These are phyloP conservation scores for Solanum clarkiae DNA, from an alignment of 257 asterid genomes.

Conservation along the genomic window DNA sequence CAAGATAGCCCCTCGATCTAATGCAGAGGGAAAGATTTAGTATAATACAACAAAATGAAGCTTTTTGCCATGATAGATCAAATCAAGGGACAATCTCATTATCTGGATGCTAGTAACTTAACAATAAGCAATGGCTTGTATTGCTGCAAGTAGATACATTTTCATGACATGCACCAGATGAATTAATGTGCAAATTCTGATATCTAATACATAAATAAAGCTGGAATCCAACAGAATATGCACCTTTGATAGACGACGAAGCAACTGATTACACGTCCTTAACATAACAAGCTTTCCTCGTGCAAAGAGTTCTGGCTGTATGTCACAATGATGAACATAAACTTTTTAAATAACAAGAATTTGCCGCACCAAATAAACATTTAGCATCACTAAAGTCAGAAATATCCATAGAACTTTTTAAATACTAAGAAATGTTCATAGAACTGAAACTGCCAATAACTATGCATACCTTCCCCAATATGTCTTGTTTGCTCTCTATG, in stretches of 20 bases:
- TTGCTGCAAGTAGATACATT: background rate
- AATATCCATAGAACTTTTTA: background rate
- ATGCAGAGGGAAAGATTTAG: background rate
- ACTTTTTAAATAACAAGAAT: background rate
- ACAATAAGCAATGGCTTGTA: background rate
- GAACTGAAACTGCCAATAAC: background rate
- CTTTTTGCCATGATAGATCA: background rate
- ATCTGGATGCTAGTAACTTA: background rate
- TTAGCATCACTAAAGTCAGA: background rate
- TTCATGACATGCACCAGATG: background rate
- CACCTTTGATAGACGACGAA: conserved; percentile 98
- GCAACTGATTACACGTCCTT: conserved; percentile 96
- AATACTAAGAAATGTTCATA: background rate
- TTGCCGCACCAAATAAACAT: background rate
- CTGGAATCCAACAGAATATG: background rate
- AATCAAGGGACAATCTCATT: background rate
- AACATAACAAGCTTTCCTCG: conserved; percentile 99
- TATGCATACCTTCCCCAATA: conserved; percentile 71
- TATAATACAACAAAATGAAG: background rate
- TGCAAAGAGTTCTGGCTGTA: conserved; percentile 92
- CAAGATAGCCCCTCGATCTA: background rate
- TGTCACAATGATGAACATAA: conserved; percentile 7
- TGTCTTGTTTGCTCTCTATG: conserved; percentile 92
- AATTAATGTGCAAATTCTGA: background rate
- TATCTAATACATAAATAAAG: background rate